Conservation (phyloP, 257 asterid species). For the Capsicum pubescens region DNA sequence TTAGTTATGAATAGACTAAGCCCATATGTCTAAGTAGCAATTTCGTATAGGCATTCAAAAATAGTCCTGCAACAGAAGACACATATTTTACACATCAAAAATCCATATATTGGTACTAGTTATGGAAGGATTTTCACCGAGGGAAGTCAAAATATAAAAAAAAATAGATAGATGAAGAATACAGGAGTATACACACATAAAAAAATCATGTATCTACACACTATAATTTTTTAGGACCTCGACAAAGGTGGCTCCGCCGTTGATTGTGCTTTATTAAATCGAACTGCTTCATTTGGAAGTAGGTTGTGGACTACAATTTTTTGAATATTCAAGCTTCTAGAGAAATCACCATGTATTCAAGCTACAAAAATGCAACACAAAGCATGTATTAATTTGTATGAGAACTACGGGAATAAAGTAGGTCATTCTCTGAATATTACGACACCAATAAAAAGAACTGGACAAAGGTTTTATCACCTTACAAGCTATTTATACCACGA, state of each 20-base stretch:
- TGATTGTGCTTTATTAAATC: neutral
- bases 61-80: neutral
- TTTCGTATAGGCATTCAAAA: constrained; percentile 13
- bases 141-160: neutral
- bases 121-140: neutral
- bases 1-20: neutral
- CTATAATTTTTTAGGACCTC: neutral
- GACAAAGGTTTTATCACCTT: too few relatives aligned
- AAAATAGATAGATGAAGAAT: neutral
- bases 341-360: too few relatives aligned
- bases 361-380: too few relatives aligned
- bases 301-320: too few relatives aligned
- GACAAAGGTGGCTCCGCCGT: neutral
- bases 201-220: neutral
- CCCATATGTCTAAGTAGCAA: neutral
- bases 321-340: too few relatives aligned
- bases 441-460: too few relatives aligned
- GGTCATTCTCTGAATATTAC: too few relatives aligned
- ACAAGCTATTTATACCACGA: too few relatives aligned
- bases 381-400: too few relatives aligned
- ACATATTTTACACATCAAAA: neutral
- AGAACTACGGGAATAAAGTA: too few relatives aligned
- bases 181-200: neutral
- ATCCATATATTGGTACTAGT: neutral
- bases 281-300: too few relatives aligned